Base-by-base conservation (phyloP, 768 basidiomycete genomes). In the Lactifluus piperatus region DNA sequence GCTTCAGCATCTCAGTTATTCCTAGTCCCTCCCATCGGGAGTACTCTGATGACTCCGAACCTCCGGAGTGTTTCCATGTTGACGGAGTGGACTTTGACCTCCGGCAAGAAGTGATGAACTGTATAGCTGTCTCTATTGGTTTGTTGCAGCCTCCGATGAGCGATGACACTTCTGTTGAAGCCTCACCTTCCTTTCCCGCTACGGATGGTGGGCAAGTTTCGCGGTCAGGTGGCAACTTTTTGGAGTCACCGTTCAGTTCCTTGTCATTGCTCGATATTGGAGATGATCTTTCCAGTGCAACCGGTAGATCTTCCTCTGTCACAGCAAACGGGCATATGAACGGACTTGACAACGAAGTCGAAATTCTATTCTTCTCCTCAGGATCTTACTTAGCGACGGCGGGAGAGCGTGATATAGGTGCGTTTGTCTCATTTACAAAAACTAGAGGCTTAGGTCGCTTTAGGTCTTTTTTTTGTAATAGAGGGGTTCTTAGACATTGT, bases 91-190 rank as follows among this genome's bases (percentile, higher is more conserved):
- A 94, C 22, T 94, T 97, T 65, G 92, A 98, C 70, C 81, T 98
- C n/a, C 82, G 91, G 36, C 91, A 94, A 65, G 94, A 91, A 65
- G 94, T 99, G 32, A 94, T 98, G 92, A 88, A 89, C 0, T 95
- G 92, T 70, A 94, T 99, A 60, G 94, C 95, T 1, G 94, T 95
- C 70, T 95, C 93, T 2, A 98, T 99, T 58, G 97, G 97, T 4
- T 78, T 99, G 13, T 74, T 91, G 24, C 94, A 97, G 63, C 90
- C 94, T 4, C 85, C 92, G 3, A 71, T 89, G 20, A 88, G 85
- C 56, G 83, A 80, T 43, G 76, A 74, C 47, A 84, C 83, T 37
- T 88, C 86, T 2, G 71, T 79, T 2, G 84, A 86, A 62, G 78
- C 80, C 2, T 88, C 87, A 0, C 88, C 89, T 43, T 77, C 77